These are phyloP conservation scores for Arbutus unedo DNA, from an alignment of 148 eudicot genomes.

Conservation along the genomic window DNA sequence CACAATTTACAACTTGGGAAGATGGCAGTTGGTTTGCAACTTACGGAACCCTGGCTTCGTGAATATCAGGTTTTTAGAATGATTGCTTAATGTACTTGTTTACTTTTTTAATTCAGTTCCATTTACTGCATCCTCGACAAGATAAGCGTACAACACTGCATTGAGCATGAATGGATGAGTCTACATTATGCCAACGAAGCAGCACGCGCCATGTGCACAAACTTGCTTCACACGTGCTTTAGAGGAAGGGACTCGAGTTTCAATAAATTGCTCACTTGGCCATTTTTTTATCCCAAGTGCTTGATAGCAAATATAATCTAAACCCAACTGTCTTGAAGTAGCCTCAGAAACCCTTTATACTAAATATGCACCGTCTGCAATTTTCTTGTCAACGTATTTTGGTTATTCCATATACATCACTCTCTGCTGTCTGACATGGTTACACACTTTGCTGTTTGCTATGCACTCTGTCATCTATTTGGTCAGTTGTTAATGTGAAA, in stretches of 20 bases:
- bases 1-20: conserved; percentile 74
- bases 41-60: conserved; percentile 90
- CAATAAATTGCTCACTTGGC: background rate
- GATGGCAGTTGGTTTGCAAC: conserved; percentile 85
- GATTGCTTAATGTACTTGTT: background rate
- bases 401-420: too few relatives aligned
- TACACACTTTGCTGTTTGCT: too few relatives aligned
- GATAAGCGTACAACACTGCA: background rate
- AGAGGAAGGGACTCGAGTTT: background rate
- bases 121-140: background rate
- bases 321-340: background rate
- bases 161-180: background rate
- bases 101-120: background rate
- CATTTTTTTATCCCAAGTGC: background rate
- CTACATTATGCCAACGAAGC: background rate
- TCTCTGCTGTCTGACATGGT: too few relatives aligned
- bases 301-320: background rate
- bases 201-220: background rate
- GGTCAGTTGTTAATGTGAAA: too few relatives aligned
- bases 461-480: too few relatives aligned
- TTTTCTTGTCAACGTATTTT: background rate
- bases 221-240: background rate
- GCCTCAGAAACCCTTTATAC: background rate
- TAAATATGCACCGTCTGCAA: background rate
- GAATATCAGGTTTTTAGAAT: conserved; percentile 84